phyloP scores from a whole-genome alignment of 345 rosid species.

The Turritis glabra region DNA sequence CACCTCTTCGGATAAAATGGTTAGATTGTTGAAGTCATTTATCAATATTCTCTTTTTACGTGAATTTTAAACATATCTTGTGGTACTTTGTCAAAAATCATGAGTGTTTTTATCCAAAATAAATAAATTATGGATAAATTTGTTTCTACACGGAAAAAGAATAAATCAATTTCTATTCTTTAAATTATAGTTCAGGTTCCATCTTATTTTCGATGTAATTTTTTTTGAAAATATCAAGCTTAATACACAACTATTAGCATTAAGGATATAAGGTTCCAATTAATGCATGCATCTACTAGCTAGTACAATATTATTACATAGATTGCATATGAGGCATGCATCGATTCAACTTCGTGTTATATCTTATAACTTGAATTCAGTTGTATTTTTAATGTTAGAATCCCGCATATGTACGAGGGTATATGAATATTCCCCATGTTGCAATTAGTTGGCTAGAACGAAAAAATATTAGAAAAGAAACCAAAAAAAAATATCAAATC shows the following conservation, averaged over 20 bases:
- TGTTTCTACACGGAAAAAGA: too few species aligned
- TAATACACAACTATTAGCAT: background rate
- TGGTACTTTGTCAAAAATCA: background rate
- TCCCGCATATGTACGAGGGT: background rate
- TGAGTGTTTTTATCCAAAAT: background rate
- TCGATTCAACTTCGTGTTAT: background rate
- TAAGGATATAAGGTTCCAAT: background rate
- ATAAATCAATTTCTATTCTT: too few species aligned
- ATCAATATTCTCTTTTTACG: background rate
- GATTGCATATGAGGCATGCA: background rate
- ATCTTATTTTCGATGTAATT: background rate
- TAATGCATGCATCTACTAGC: conserved; percentile 2
- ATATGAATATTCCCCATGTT: conserved; percentile 5
- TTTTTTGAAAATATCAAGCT: background rate
- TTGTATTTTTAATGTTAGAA: background rate
- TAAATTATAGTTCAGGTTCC: background rate
- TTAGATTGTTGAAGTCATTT: background rate
- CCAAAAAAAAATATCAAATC: background rate
- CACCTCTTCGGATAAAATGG: background rate
- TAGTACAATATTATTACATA: background rate
- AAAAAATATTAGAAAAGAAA: background rate
- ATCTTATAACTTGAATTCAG: background rate
- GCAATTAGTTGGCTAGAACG: conserved; percentile 5
- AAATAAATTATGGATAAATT: too few species aligned
- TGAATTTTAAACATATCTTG: background rate